phyloP scores from a whole-genome alignment of 768 basidiomycete species.

The Amyloporia xantha region DNA sequence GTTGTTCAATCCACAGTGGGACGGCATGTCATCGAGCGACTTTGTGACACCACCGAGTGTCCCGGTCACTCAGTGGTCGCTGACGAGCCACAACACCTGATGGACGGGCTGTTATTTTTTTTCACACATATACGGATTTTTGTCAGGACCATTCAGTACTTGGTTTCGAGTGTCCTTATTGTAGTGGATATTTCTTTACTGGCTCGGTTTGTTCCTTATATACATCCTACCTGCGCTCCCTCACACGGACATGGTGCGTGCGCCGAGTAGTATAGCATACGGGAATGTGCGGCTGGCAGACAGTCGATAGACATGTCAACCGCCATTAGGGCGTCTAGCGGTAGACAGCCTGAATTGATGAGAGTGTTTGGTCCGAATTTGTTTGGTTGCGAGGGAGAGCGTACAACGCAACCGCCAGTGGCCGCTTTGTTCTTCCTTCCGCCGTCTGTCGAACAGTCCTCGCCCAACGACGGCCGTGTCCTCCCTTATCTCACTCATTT shows the following conservation, averaged over 20 bases:
- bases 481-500: constrained; percentile 10
- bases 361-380: not conserved
- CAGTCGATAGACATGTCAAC: not conserved
- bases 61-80: constrained; percentile 63
- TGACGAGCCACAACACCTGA: constrained; percentile 55
- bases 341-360: too few species aligned
- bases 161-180: not conserved
- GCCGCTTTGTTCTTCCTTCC: not conserved
- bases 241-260: too few species aligned
- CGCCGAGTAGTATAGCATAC: not conserved
- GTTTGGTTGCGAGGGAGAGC: not conserved
- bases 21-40: constrained; percentile 48
- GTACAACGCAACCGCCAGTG: not conserved
- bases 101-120: not conserved
- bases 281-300: not conserved
- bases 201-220: too few species aligned
- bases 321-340: too few species aligned
- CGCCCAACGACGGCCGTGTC: constrained; percentile 6
- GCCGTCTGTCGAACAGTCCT: not conserved
- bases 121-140: too few species aligned
- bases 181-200: constrained; percentile 1
- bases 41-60: constrained; percentile 72
- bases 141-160: constrained; percentile 8
- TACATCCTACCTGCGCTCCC: too few species aligned
- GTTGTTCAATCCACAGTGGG: constrained; percentile 93